A percentile compares a stretch with the other conserved stretches of the same genome.
These are phyloP conservation scores for Nakaseomyces glabratus DNA, from an alignment of 1,139 yeast species.

Conservation along the genomic window DNA sequence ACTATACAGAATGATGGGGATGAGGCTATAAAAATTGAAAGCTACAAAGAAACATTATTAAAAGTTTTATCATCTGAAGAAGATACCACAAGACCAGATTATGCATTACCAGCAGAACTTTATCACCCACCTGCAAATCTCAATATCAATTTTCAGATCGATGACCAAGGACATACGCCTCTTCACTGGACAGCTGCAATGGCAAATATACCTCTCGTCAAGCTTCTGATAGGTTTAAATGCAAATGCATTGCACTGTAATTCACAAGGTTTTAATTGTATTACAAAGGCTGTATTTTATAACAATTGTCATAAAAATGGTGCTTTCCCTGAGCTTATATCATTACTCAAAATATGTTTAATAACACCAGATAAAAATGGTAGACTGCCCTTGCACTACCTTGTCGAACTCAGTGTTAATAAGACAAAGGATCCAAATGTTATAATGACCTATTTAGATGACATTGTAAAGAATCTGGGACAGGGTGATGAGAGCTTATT, in stretches of 20 bases:
- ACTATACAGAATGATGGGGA: conserved; percentile 2
- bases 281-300: conserved; percentile 75
- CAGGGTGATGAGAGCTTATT: conserved; percentile 39
- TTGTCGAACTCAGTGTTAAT: conserved; percentile 52
- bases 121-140: conserved; percentile 71
- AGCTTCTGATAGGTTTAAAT: conserved; percentile 53
- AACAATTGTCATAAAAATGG: conserved; percentile 78
- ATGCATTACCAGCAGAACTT: conserved; percentile 65
- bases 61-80: conserved; percentile 43
- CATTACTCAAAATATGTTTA: conserved; percentile 58
- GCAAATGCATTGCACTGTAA: conserved; percentile 74
- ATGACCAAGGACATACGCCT: conserved; percentile 93
- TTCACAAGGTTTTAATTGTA: conserved; percentile 70
- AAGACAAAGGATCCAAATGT: conserved; percentile 37
- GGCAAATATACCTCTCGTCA: conserved; percentile 68
- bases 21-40: conserved; percentile 10
- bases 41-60: conserved; percentile 28
- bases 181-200: conserved; percentile 96
- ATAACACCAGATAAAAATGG: conserved; percentile 66
- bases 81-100: conserved; percentile 38
- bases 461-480: conserved; percentile 32
- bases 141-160: conserved; percentile 78
- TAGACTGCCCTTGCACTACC: conserved; percentile 63
- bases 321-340: conserved; percentile 64
- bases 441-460: conserved; percentile 35